Base-by-base conservation (phyloP, 2,329 filamentous ascomycete genomes). In the Diatrype stigma region DNA sequence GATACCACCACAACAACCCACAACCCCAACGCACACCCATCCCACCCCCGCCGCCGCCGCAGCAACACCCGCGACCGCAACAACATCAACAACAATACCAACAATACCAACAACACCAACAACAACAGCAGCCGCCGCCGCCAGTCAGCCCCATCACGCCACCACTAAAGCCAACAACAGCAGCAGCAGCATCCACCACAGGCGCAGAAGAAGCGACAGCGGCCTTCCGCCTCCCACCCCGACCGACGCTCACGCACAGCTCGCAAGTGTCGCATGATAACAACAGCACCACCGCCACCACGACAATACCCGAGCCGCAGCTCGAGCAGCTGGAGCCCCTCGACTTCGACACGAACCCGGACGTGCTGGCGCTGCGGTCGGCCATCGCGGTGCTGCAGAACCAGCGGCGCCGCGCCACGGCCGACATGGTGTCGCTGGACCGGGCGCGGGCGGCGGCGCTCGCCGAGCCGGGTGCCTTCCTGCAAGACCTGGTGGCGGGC, bases 361-460 rank as follows among this genome's bases (percentile, higher is more conserved):
- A 97, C 73, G 90, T 87, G 22, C 86, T 96, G 53, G 93, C 93
- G 5, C 78, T 96, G 53, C 85, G 87, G 58, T 89, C 88, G 23
- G 89, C 92, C 44, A 90, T 96, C 53, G 87, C 89, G 8, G 85
- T 96, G 47, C 76, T 97, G 45, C 90, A 96, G 71, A 78, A 96
- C 57, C 93, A 97, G 73, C 85, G 85, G 56, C 84, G 86, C 63
- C 88, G 87, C 66, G 90, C 90, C 38, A 75, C 84, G 46, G 80
- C 81, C 45, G 92, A 96, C 70, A 85, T 96, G 47, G 79, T 81
- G 59, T 73, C 80, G 0, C 76, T 96, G 32, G 81, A 85, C 58
- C 74, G 76, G 51, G 80, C 89, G 61, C 93, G 91, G 68, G 74
- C 81, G 17, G 82, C 82, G 3, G 91, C 90, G 6, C 70, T 90